A percentile compares a stretch with the other conserved stretches of the same genome.
phyloP scores from a whole-genome alignment of 2,329 filamentous ascomycete species.

The Cytospora chrysosperma region DNA sequence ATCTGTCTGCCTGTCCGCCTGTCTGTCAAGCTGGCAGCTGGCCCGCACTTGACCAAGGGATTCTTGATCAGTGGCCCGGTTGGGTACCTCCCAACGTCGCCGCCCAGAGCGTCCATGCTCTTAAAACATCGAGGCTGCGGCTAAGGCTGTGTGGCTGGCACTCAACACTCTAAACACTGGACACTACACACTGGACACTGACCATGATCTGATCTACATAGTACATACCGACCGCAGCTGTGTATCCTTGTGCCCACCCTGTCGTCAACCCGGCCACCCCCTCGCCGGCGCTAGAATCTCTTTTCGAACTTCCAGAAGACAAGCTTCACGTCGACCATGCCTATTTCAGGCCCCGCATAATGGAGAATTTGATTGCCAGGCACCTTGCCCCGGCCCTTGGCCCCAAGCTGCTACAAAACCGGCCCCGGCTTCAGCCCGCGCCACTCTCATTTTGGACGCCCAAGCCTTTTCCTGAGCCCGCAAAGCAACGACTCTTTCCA shows the following conservation, averaged over 20 bases:
- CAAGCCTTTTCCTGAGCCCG: not conserved
- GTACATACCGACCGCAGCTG: too few species aligned
- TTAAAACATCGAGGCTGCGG: constrained; percentile 4
- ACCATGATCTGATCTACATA: not conserved
- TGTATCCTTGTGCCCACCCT: constrained; percentile 7
- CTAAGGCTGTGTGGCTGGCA: not conserved
- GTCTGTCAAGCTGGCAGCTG: too few species aligned
- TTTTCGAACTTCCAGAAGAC: constrained; percentile 38
- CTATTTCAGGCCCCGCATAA: constrained; percentile 41
- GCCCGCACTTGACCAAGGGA: too few species aligned
- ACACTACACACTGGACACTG: too few species aligned
- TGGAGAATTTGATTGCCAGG: constrained; percentile 48
- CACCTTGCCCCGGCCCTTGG: constrained; percentile 33
- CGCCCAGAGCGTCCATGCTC: too few species aligned
- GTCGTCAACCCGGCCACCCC: constrained; percentile 7
- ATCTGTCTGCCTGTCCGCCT: not conserved
- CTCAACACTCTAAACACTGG: too few species aligned
- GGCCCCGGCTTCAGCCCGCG: constrained; percentile 27
- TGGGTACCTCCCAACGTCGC: not conserved
- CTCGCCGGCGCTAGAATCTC: constrained; percentile 36
- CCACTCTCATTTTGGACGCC: constrained; percentile 13
- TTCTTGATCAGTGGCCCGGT: not conserved
- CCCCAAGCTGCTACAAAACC: constrained; percentile 19
- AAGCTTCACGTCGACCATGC: constrained; percentile 33
- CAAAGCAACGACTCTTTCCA: not conserved